A percentile compares a stretch with the other conserved stretches of the same genome.
These are phyloP conservation scores for Thermomucor indicae-seudaticae DNA, from an alignment of 371 early-diverging fungal species.

Conservation along the genomic window DNA sequence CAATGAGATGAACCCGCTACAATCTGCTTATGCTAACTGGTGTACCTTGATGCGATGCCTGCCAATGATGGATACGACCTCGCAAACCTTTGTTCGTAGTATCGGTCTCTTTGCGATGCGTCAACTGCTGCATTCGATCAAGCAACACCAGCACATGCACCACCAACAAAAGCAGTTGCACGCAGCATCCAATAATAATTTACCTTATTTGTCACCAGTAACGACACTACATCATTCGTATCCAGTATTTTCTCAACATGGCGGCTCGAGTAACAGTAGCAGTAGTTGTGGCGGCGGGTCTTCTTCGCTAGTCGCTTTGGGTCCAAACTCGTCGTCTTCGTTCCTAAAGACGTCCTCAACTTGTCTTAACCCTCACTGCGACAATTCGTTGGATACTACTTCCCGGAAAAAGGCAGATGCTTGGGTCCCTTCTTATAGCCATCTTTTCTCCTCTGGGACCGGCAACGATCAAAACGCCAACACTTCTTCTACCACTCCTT, in stretches of 20 bases:
- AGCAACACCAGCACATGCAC: background rate
- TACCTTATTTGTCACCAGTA: no score
- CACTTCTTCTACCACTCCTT: background rate
- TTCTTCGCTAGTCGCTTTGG: background rate
- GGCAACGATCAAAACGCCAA: background rate
- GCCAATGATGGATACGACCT: conserved; percentile 23
- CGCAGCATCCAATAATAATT: no score
- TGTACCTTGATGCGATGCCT: conserved; percentile 36
- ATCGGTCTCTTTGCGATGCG: conserved; percentile 35
- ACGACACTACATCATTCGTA: no score
- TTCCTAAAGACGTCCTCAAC: conserved; percentile 9
- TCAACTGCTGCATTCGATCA: conserved; percentile 17
- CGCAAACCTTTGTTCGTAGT: conserved; percentile 26
- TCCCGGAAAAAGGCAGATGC: conserved; percentile 20
- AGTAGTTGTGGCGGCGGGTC: background rate
- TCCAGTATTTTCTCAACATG: no score
- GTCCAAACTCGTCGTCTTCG: background rate
- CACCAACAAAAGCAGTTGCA: no score
- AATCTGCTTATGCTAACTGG: conserved; percentile 28
- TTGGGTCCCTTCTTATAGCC: no score
- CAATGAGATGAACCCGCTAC: conserved; percentile 4
- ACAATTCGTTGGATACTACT: no score
- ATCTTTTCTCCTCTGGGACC: no score
- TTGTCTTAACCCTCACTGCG: no score
- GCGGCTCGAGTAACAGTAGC: background rate